A percentile compares a stretch with the other conserved stretches of the same genome.
Evolutionary conservation across 345 rosid genomes (phyloP).

Genomic region (Pelargonium nanum): DNA sequence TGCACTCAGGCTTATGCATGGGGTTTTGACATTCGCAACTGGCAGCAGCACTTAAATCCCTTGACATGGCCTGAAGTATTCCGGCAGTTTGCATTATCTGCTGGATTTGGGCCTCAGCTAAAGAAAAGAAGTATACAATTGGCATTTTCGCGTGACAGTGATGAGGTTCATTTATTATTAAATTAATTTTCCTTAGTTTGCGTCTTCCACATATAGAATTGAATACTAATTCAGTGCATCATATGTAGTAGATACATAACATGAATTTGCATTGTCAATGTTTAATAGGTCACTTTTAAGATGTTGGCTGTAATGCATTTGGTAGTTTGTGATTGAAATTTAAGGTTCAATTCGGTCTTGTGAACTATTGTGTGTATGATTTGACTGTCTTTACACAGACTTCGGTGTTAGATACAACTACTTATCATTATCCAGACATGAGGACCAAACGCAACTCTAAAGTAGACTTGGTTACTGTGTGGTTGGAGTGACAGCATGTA

Average conservation of each 20-base stretch:
- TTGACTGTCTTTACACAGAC: too few species aligned
- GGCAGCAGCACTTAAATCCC: constrained; percentile 83
- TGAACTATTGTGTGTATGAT: too few species aligned
- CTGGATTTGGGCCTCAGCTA: constrained; percentile 86
- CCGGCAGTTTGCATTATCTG: constrained; percentile 78
- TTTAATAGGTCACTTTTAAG: too few species aligned
- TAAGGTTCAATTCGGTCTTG: too few species aligned
- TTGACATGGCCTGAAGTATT: constrained; percentile 95
- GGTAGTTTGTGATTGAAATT: too few species aligned
- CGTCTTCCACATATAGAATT: background rate
- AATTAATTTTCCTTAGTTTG: background rate
- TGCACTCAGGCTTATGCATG: constrained; percentile 73
- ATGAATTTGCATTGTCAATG: too few species aligned
- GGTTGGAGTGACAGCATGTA: too few species aligned
- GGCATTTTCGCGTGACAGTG: constrained; percentile 36
- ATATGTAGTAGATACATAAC: too few species aligned
- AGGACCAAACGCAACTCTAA: too few species aligned
- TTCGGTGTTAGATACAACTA: background rate
- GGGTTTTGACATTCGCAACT: constrained; percentile 94
- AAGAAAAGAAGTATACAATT: constrained; percentile 41
- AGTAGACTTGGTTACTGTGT: too few species aligned
- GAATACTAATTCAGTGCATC: background rate
- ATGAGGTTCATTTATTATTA: constrained; percentile 42
- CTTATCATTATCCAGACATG: background rate
- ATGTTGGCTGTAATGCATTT: too few species aligned